phyloP scores from a whole-genome alignment of 805 yeast species.

The Hanseniaspora clermontiae region DNA sequence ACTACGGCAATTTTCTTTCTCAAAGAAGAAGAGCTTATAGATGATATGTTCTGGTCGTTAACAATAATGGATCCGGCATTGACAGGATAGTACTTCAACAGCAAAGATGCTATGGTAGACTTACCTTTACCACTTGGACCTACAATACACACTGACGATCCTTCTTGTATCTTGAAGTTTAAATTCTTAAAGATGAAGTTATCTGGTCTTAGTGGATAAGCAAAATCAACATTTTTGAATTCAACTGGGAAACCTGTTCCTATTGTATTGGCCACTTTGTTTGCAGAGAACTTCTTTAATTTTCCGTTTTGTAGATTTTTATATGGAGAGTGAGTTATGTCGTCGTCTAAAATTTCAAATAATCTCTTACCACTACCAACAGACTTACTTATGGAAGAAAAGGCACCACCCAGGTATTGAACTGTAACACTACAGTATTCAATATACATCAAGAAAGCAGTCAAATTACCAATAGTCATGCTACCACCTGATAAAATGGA shows the following conservation, averaged over 20 bases:
- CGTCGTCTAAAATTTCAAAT: constrained; percentile 64
- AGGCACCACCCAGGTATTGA: constrained; percentile 83
- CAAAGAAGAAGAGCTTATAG: constrained; percentile 38
- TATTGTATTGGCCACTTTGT: constrained; percentile 20
- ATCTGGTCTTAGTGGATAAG: constrained; percentile 80
- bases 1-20: constrained; percentile 58
- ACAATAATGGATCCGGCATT: constrained; percentile 36
- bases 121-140: constrained; percentile 92
- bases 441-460: constrained; percentile 89
- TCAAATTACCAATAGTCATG: constrained; percentile 75
- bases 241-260: constrained; percentile 30
- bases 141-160: constrained; percentile 58
- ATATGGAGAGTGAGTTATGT: constrained; percentile 1
- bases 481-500: constrained; percentile 61
- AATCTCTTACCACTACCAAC: constrained; percentile 90
- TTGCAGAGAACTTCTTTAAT: constrained; percentile 1
- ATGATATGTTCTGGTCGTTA: constrained; percentile 40
- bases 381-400: constrained; percentile 94
- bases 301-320: constrained; percentile 4
- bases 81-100: constrained; percentile 45
- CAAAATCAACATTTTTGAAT: constrained; percentile 56
- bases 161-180: constrained; percentile 36
- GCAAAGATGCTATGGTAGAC: constrained; percentile 56
- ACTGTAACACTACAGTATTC: constrained; percentile 88
- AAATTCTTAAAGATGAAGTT: constrained; percentile 41